phyloP scores from a whole-genome alignment of 495 filamentous ascomycete genomes.

The Evernia prunastri region DNA sequence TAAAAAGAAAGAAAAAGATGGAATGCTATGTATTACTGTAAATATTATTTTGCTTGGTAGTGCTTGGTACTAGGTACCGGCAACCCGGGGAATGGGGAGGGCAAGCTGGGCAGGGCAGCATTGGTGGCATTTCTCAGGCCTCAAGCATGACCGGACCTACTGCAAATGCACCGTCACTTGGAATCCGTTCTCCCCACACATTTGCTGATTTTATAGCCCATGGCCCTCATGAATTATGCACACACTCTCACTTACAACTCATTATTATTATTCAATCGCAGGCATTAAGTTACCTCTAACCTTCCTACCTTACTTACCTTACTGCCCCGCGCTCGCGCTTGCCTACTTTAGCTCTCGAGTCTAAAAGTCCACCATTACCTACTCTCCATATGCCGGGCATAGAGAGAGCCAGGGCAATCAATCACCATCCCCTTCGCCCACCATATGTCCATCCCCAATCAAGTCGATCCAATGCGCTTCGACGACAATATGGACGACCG shows the following conservation, averaged over 20 bases:
- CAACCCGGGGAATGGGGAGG: background rate
- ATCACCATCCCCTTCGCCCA: constrained; percentile 11
- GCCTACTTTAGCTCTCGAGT: constrained; percentile 7
- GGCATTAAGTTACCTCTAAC: too few species aligned
- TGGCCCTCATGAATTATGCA: too few species aligned
- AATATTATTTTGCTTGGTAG: too few species aligned
- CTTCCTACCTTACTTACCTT: too few species aligned
- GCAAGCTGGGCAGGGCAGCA: background rate
- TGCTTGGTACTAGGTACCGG: too few species aligned
- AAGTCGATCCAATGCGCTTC: constrained; percentile 19
- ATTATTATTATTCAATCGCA: too few species aligned
- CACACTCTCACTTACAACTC: too few species aligned
- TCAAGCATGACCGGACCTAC: background rate
- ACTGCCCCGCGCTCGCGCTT: constrained; percentile 4
- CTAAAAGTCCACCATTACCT: constrained; percentile 4
- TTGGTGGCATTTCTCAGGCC: too few species aligned
- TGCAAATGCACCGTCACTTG: background rate
- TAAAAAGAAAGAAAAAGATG: background rate
- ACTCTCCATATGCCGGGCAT: background rate
- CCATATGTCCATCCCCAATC: constrained; percentile 6
- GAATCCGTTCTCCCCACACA: too few species aligned
- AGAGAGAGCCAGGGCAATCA: background rate
- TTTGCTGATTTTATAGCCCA: too few species aligned
- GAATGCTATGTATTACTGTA: too few species aligned
- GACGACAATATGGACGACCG: constrained; percentile 45